Base-by-base conservation (phyloP, 2,329 filamentous ascomycete genomes). In the Canariomyces notabilis region DNA sequence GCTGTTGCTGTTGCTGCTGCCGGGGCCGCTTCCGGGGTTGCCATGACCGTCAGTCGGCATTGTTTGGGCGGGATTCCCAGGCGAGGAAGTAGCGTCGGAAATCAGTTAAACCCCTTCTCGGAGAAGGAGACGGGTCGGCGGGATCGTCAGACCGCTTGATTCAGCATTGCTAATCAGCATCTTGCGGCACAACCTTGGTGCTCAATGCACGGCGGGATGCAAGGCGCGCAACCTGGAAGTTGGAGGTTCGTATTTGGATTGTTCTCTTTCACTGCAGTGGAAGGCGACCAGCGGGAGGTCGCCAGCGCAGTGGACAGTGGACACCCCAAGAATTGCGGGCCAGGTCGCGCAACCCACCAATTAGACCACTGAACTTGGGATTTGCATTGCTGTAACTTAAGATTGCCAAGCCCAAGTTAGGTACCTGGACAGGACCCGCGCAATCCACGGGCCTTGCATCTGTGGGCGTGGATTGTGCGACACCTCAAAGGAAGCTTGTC, bases 1-100 rank as follows among this genome's bases (percentile, higher is more conserved):
- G 69, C 71, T 73, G 50, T 22, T 79, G 62, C 57, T 68, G 62
- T 49, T 55, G 63, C 56, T 63, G 59, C 62, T 62, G 46, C 19
- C 21, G 42, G 26, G n/a, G n/a, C n/a, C n/a, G n/a, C n/a, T n/a
- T n/a, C n/a, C 29, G 26, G 22, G 36, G 39, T 20, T 18, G 33
- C 14, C 37, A 38, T n/a, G 42, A 40, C 46, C 40, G 50, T 53
- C 42, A 39, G 51, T 44, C 45, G 49, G 40, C 45, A 52, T 57
- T 32, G 41, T 42, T 37, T 23, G 33, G 15, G 16, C 21, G 15
- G 23, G 19, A 12, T 22, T 38, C 18, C 21, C 15, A 7, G 32
- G 33, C 36, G 18, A 14, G 36, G 20, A 39, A 16, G 35, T n/a
- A n/a, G 19, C 23, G 36, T 36, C 20, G 23, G 11, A 15, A 12